Base-by-base conservation (phyloP, 1,284 basidiomycete genomes). In the Rhodotorula sp. region DNA sequence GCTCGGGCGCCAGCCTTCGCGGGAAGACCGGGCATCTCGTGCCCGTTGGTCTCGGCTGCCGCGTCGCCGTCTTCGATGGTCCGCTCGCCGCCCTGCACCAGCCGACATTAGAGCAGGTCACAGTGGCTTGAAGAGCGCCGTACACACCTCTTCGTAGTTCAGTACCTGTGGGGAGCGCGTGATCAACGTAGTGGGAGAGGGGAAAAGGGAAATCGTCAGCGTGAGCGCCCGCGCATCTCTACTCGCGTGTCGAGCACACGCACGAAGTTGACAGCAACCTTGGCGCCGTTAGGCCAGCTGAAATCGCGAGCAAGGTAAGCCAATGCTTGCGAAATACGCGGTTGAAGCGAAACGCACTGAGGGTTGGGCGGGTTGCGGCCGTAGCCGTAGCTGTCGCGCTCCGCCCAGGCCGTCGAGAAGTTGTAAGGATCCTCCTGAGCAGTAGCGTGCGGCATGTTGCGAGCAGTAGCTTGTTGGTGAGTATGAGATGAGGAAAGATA, bases 191-290 rank as follows among this genome's bases (percentile, higher is more conserved):
- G 34, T 3, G 34, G 34, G 34, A 34, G 34, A 34, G 34, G 34
- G 34, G 34, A 34, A 5, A 34, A 34, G 3, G 34, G 2, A 34
- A 34, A 34, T 5, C 5, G 34, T 34, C 34, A 34, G 34, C 34
- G 5, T 34, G 34, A 34, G 34, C 34, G 34, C 34, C 34, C 34
- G 5, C 34, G 34, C 34, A 5, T 34, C 34, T 34, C 34, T 34
- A 34, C 34, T 34, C 34, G 34, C 34, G 2, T 34, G 34, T 34
- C 34, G 5, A 34, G 34, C 34, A 34, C 2, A 34, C 34, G 34
- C 5, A 68, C 67, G 75, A 77, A 80, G 63, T 80, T 79, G 58
- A 80, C 79, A 27, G 79, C 79, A 53, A 80, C 80, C 68, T 80
- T 80, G 50, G 78, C 78, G 13, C 74, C 75, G 23, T 78, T 78